Evolutionary conservation across 1,139 yeast species (phyloP).

Genomic region (Yamadazyma pseudoaaseri): DNA sequence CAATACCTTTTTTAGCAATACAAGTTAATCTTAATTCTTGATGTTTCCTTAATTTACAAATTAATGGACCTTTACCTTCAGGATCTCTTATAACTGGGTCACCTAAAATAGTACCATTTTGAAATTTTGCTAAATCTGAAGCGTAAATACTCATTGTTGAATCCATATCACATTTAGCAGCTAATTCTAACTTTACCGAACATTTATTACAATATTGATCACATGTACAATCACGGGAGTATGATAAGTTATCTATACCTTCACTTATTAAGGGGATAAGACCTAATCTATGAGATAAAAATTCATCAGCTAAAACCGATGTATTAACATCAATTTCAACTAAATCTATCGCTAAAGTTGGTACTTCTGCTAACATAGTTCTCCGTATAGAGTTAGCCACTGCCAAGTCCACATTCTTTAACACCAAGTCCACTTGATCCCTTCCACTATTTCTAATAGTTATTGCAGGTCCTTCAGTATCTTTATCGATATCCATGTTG

Average conservation of each 20-base stretch:
- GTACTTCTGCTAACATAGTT: slow-evolving; percentile 93
- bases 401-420: slow-evolving; percentile 84
- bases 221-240: slow-evolving; percentile 95
- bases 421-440: slow-evolving; percentile 87
- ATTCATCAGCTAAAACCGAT: slow-evolving; percentile 94
- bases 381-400: slow-evolving; percentile 92
- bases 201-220: slow-evolving; percentile 97
- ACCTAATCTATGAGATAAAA: slow-evolving; percentile 90
- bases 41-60: slow-evolving; percentile 88
- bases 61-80: slow-evolving; percentile 75
- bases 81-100: slow-evolving; percentile 82
- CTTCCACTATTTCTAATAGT: slow-evolving; percentile 83
- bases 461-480: slow-evolving; percentile 64
- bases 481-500: slow-evolving; percentile 39
- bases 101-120: slow-evolving; percentile 58
- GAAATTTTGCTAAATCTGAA: slow-evolving; percentile 65
- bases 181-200: slow-evolving; percentile 79
- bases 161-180: slow-evolving; percentile 87
- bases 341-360: slow-evolving; percentile 91
- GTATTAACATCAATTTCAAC: slow-evolving; percentile 94
- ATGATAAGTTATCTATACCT: slow-evolving; percentile 75
- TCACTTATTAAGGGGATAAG: slow-evolving; percentile 83
- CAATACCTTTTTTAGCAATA: slow-evolving; percentile 96
- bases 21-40: slow-evolving; percentile 89
- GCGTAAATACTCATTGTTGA: slow-evolving; percentile 89